Conservation (phyloP, 2,329 filamentous ascomycete genomes). For the Fusarium piperis region DNA sequence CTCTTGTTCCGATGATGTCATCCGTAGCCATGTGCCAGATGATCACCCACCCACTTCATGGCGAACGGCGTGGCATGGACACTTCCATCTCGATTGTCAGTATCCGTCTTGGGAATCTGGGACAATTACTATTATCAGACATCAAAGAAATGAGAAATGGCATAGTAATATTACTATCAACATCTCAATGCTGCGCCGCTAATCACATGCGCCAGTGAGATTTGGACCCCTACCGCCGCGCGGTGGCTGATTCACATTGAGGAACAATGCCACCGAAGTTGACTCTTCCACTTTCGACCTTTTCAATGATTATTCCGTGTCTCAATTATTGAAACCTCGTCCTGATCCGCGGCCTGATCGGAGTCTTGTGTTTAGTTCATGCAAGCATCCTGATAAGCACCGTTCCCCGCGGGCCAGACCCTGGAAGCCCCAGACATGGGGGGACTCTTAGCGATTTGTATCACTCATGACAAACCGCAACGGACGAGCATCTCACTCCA, state of each 20-base stretch:
- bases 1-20: not conserved
- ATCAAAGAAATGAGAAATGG: not conserved
- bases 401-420: constrained; percentile 7
- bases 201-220: not conserved
- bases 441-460: constrained; percentile 27
- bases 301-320: not conserved
- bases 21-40: not conserved
- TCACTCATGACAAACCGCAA: constrained; percentile 32
- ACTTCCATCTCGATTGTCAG: not conserved
- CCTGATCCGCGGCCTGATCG: constrained; percentile 30
- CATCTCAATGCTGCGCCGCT: not conserved
- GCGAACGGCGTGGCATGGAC: not conserved
- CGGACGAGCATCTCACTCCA: not conserved
- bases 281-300: not conserved
- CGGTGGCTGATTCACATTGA: not conserved
- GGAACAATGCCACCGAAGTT: not conserved
- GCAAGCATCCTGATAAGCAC: constrained; percentile 50
- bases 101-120: not conserved
- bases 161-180: not conserved
- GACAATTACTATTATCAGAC: not conserved
- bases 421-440: not conserved
- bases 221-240: not conserved
- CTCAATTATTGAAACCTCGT: not conserved
- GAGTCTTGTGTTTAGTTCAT: constrained; percentile 47
- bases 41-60: not conserved